Conservation (phyloP, 164 flowering plant species). For the Malania oleifera region DNA sequence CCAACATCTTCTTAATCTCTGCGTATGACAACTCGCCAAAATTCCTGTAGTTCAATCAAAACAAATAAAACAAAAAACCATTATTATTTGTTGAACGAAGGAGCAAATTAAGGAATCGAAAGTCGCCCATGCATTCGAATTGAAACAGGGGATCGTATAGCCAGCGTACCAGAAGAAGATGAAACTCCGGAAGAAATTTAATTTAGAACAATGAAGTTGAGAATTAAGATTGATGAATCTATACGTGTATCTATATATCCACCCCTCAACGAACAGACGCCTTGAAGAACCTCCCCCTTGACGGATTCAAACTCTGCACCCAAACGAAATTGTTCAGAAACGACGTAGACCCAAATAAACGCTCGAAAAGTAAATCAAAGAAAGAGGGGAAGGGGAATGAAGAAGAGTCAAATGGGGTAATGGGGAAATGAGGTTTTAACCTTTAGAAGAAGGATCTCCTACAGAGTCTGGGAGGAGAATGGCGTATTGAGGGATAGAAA, state of each 20-base stretch:
- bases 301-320: neutral
- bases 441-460: slow-evolving; percentile 13
- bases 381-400: neutral
- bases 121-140: too few species aligned
- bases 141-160: too few species aligned
- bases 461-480: slow-evolving; percentile 13
- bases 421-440: neutral
- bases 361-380: neutral
- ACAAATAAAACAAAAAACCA: neutral
- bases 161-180: neutral
- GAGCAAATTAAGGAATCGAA: too few species aligned
- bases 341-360: neutral
- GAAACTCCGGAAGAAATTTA: neutral
- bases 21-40: neutral
- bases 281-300: neutral
- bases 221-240: neutral
- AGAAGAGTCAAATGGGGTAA: neutral
- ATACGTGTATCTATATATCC: neutral
- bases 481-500: neutral
- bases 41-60: neutral
- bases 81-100: neutral
- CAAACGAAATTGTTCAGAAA: neutral
- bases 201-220: neutral
- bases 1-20: slow-evolving; percentile 49
- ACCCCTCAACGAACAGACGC: neutral